A percentile compares a stretch with the other conserved stretches of the same genome.
These are phyloP conservation scores for Rhodotorula graminis DNA, from an alignment of 768 basidiomycete species.

Conservation along the genomic window DNA sequence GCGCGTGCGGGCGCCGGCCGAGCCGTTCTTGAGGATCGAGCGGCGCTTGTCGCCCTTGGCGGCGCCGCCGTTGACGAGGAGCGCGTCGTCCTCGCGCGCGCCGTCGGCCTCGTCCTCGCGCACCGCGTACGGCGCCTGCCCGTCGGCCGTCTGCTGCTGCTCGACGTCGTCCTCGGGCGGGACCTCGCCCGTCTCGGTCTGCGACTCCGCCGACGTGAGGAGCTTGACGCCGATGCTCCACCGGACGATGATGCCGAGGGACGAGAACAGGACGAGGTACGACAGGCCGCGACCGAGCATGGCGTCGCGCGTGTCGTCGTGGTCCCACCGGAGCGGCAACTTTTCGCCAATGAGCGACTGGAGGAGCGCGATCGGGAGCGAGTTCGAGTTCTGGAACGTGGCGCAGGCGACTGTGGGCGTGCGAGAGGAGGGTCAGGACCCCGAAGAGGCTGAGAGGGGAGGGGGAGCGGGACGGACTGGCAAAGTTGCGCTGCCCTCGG, in stretches of 20 bases:
- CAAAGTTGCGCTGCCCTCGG: slow-evolving; percentile 66
- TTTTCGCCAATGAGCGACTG: slow-evolving; percentile 45
- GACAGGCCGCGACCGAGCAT: slow-evolving; percentile 89
- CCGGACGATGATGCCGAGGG: slow-evolving; percentile 68
- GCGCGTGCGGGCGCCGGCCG: neutral
- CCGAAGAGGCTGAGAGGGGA: neutral
- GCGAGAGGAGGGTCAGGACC: neutral
- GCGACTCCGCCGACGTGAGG: slow-evolving; percentile 60
- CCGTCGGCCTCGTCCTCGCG: neutral
- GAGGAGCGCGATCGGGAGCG: slow-evolving; percentile 87
- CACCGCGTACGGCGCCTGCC: neutral
- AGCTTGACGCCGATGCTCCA: slow-evolving; percentile 91
- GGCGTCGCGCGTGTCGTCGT: slow-evolving; percentile 65
- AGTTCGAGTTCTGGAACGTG: slow-evolving; percentile 72
- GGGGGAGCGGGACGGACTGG: neutral
- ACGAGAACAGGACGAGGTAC: slow-evolving; percentile 86
- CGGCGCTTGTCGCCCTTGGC: slow-evolving; percentile 1
- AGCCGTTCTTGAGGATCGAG: slow-evolving; percentile 23
- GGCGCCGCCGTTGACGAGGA: neutral
- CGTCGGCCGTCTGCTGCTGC: slow-evolving; percentile 5
- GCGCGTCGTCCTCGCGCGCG: slow-evolving; percentile 30
- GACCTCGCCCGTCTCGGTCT: neutral
- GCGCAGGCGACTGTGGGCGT: slow-evolving; percentile 39
- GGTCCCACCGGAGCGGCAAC: slow-evolving; percentile 39
- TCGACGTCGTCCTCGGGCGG: neutral